These are phyloP conservation scores for Plectosphaerella sp. DNA, from an alignment of 2,329 filamentous ascomycete species.

Conservation along the genomic window DNA sequence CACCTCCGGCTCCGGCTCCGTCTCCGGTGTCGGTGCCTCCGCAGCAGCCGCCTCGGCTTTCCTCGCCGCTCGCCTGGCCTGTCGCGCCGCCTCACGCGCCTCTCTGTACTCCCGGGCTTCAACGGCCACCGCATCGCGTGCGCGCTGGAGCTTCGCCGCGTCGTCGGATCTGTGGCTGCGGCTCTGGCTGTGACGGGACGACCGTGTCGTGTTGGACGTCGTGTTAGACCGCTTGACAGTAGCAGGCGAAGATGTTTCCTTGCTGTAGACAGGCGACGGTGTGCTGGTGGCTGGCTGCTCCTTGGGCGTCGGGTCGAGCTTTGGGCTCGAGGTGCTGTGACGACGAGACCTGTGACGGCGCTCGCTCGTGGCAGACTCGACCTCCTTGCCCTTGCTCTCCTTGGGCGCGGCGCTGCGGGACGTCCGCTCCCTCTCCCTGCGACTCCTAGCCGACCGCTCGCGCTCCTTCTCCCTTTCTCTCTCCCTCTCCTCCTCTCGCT, in stretches of 20 bases:
- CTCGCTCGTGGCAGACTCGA: conserved; percentile 15
- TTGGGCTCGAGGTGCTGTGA: conserved; percentile 24
- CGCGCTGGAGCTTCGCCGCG: conserved; percentile 17
- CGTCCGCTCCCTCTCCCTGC: conserved; percentile 6
- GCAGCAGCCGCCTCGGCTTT: conserved; percentile 14
- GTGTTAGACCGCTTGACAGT: conserved; percentile 26
- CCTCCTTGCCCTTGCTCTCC: conserved; percentile 28
- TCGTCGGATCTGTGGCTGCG: conserved; percentile 23
- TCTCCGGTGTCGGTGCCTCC: conserved; percentile 8
- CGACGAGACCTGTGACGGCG: conserved; percentile 36
- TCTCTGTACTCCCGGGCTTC: conserved; percentile 11
- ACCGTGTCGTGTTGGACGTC: conserved; percentile 21
- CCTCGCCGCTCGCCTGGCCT: conserved; percentile 18
- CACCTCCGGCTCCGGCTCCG: conserved; percentile 23
- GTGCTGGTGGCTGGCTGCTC: conserved; percentile 20
- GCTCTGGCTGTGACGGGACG: conserved; percentile 5
- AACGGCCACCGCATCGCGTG: conserved; percentile 15
- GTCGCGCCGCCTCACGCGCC: conserved; percentile 21
- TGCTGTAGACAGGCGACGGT: conserved; percentile 14
- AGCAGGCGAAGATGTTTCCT: conserved; percentile 8
- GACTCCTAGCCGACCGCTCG: conserved; percentile 9
- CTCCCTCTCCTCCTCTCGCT: conserved; percentile 10
- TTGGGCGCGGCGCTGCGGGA: conserved; percentile 1
- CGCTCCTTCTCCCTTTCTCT: conserved; percentile 2
- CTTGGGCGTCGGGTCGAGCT: conserved; percentile 20